Evolutionary conservation across 257 asterid species (phyloP).

Genomic region (Penstemon eatonii): DNA sequence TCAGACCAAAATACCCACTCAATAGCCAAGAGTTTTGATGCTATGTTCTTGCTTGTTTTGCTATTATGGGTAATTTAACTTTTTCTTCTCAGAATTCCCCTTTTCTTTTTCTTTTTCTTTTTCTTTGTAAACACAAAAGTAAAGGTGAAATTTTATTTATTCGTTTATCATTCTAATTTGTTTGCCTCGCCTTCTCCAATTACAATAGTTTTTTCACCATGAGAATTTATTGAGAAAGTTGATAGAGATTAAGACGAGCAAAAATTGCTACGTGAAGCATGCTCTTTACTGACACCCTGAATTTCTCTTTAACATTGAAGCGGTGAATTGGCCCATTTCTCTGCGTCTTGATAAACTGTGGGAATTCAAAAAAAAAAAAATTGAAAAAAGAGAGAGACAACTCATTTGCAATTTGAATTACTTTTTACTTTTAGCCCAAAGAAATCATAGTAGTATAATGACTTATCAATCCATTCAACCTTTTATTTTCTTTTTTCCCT

Average conservation of each 20-base stretch:
- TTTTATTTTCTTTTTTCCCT: too few species aligned
- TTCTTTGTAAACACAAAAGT: slow-evolving; percentile 30
- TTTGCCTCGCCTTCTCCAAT: not conserved
- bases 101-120: slow-evolving; percentile 36
- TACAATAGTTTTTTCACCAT: slow-evolving; percentile 14
- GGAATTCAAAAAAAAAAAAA: not conserved
- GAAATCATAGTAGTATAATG: not conserved
- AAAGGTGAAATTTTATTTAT: slow-evolving; percentile 3
- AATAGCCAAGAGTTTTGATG: not conserved
- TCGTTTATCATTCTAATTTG: not conserved
- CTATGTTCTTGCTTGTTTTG: slow-evolving; percentile 36
- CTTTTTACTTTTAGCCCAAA: not conserved
- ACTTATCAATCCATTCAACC: too few species aligned
- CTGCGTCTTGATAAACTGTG: slow-evolving; percentile 4
- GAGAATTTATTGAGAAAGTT: slow-evolving; percentile 21
- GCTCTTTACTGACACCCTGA: slow-evolving; percentile 44
- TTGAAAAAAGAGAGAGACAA: too few species aligned
- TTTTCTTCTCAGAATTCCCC: slow-evolving; percentile 18
- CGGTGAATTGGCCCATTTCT: slow-evolving; percentile 17
- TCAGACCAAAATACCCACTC: not conserved
- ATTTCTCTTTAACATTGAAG: slow-evolving; percentile 22
- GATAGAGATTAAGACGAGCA: slow-evolving; percentile 25
- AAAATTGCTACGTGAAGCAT: slow-evolving; percentile 40
- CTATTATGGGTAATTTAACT: slow-evolving; percentile 31
- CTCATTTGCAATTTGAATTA: not conserved